Evolutionary conservation across 495 filamentous ascomycete species (phyloP).

Genomic region (Podospora didyma): DNA sequence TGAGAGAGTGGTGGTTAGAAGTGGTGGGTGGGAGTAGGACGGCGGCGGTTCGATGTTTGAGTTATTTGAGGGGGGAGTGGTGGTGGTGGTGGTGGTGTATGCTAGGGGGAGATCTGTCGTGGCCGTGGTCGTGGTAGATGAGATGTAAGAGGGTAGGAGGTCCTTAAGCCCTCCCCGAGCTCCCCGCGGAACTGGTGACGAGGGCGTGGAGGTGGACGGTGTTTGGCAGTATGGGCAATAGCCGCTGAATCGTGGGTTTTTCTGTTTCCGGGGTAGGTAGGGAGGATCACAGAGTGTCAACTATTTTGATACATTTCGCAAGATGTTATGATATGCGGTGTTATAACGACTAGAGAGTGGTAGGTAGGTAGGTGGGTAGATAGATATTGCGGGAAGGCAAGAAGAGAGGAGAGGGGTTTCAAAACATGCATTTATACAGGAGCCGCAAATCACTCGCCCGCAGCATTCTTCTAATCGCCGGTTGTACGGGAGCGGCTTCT

Average conservation of each 20-base stretch:
- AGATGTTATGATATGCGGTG: not conserved
- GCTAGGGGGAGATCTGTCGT: too few relatives aligned
- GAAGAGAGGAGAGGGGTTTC: not conserved
- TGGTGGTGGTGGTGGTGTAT: slow-evolving; percentile 34
- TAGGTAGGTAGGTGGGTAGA: not conserved
- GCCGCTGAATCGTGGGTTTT: slow-evolving; percentile 61
- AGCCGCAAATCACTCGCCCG: slow-evolving; percentile 59
- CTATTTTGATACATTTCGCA: not conserved
- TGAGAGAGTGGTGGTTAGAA: slow-evolving; percentile 32
- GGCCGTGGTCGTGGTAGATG: slow-evolving; percentile 22
- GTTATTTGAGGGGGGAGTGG: too few relatives aligned
- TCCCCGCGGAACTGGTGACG: too few relatives aligned
- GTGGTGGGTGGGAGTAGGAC: too few relatives aligned
- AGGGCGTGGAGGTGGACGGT: slow-evolving; percentile 39
- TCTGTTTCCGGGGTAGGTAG: slow-evolving; percentile 27
- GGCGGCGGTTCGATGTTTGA: too few relatives aligned
- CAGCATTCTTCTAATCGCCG: slow-evolving; percentile 59
- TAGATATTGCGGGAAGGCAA: not conserved
- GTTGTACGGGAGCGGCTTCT: slow-evolving; percentile 52
- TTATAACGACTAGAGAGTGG: not conserved
- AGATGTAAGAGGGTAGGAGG: not conserved
- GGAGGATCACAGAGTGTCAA: not conserved
- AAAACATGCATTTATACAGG: slow-evolving; percentile 55
- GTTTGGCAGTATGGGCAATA: slow-evolving; percentile 62
- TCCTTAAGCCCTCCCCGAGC: too few relatives aligned